Conservation (phyloP, 495 filamentous ascomycete genomes). For the Evernia prunastri region DNA sequence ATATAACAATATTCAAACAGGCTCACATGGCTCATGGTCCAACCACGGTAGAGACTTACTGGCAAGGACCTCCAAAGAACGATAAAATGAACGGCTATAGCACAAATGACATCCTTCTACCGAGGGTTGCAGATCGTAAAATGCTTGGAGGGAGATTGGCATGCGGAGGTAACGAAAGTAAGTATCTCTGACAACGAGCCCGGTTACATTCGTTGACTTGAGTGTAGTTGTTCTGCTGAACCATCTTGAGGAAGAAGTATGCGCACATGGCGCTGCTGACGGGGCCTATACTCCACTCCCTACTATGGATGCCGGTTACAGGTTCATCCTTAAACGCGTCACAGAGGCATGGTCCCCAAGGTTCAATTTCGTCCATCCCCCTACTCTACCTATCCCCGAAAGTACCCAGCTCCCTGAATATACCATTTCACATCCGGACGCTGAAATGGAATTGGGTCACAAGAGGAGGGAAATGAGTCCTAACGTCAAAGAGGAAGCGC, state of each 20-base stretch:
- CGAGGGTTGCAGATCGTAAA: slow-evolving; percentile 7
- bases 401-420: not conserved
- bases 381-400: not conserved
- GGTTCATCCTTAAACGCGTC: not conserved
- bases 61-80: slow-evolving; percentile 7
- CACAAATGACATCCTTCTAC: not conserved
- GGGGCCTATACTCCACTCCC: slow-evolving; percentile 3
- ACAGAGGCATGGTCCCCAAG: not conserved
- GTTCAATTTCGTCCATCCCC: not conserved
- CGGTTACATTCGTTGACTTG: not conserved
- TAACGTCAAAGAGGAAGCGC: not conserved
- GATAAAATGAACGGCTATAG: not conserved
- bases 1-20: slow-evolving; percentile 12
- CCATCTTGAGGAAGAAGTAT: not conserved
- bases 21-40: slow-evolving; percentile 6
- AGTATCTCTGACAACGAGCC: not conserved
- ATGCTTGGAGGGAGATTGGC: slow-evolving; percentile 13
- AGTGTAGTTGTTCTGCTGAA: not conserved
- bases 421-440: not conserved
- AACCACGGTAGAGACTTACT: slow-evolving; percentile 7
- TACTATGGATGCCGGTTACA: slow-evolving; percentile 9
- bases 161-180: slow-evolving; percentile 1
- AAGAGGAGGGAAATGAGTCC: not conserved
- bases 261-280: not conserved
- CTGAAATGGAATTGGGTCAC: not conserved